Conservation (phyloP, 441 rosid genomes). For the Pelargonium australe region DNA sequence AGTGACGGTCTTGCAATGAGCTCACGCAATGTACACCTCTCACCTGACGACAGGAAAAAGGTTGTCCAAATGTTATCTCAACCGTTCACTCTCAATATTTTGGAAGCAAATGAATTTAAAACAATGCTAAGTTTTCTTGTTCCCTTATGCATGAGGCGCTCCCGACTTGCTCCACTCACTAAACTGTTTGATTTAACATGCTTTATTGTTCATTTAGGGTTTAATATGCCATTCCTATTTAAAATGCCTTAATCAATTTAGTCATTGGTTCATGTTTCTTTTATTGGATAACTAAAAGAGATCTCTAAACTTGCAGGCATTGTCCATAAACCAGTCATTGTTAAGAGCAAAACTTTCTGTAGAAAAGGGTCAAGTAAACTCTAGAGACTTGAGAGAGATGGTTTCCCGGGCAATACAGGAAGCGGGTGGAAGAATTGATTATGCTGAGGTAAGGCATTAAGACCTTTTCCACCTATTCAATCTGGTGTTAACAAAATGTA, state of each 20-base stretch:
- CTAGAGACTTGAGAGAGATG: conserved; percentile 38
- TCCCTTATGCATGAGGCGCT: no score
- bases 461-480: background rate
- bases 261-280: background rate
- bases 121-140: no score
- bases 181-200: no score
- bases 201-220: no score
- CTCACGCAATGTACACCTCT: conserved; percentile 75
- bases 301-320: conserved; percentile 40
- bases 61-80: conserved; percentile 23
- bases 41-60: conserved; percentile 58
- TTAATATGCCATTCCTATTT: background rate
- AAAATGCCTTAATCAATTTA: background rate
- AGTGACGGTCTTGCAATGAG: conserved; percentile 81
- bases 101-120: background rate
- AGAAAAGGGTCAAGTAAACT: conserved; percentile 37
- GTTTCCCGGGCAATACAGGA: conserved; percentile 41
- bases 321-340: conserved; percentile 67
- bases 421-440: conserved; percentile 70
- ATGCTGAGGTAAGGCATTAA: conserved; percentile 55
- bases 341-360: conserved; percentile 44
- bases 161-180: no score
- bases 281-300: background rate
- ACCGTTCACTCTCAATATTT: background rate
- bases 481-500: background rate